phyloP scores from a whole-genome alignment of 805 yeast species.

The Kodamaea restingae region DNA sequence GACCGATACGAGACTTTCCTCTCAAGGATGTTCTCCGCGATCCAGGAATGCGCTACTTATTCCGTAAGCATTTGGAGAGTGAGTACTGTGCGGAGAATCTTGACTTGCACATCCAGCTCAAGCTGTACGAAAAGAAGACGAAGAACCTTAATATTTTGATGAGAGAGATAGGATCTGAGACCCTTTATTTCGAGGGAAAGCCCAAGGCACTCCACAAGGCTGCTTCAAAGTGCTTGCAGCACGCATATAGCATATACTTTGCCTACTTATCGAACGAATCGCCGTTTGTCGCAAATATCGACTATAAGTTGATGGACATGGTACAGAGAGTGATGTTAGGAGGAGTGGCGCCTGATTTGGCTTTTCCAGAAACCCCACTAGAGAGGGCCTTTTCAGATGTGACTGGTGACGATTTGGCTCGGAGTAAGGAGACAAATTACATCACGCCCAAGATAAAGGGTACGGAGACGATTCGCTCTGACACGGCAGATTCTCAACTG shows the following conservation, averaged over 20 bases:
- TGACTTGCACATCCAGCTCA: constrained; percentile 63
- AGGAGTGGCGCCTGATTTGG: neutral
- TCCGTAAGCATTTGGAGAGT: constrained; percentile 58
- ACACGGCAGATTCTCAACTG: no score
- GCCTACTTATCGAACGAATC: constrained; percentile 64
- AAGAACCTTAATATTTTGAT: constrained; percentile 38
- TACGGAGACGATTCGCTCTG: no score
- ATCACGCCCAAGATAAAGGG: no score
- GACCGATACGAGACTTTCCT: neutral
- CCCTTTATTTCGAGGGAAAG: neutral
- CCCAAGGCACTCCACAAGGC: constrained; percentile 21
- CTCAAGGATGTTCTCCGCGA: constrained; percentile 52
- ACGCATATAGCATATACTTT: constrained; percentile 61
- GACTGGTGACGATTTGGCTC: neutral
- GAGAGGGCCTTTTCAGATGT: no score
- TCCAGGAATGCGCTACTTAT: constrained; percentile 70
- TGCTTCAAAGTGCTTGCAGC: constrained; percentile 53
- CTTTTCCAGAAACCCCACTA: neutral
- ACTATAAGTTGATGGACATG: constrained; percentile 45
- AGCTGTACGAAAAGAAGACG: constrained; percentile 47
- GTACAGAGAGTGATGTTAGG: constrained; percentile 26
- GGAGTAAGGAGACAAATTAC: no score
- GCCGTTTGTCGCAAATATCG: constrained; percentile 67
- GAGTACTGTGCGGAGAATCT: constrained; percentile 72
- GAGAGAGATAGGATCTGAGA: neutral